These are phyloP conservation scores for Porogramme epimiltina DNA, from an alignment of 1,284 basidiomycete species.

Conservation along the genomic window DNA sequence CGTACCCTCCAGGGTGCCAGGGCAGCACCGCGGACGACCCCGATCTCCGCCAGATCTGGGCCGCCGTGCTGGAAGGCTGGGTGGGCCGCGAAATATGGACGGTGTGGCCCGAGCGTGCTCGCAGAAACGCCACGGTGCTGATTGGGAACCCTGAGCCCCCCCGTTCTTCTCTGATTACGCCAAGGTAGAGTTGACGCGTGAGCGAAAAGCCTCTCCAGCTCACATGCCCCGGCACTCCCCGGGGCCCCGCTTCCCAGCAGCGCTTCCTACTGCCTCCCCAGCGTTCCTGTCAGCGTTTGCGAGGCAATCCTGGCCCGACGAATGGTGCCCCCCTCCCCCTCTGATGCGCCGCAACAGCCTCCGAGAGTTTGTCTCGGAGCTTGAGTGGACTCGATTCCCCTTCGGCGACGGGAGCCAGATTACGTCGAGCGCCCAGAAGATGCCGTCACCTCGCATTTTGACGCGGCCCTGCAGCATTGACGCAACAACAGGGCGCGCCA, in stretches of 20 bases:
- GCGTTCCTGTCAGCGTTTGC: slow-evolving; percentile 9
- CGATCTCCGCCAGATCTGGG: slow-evolving; percentile 10
- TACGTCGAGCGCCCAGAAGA: neutral
- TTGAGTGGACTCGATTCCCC: slow-evolving; percentile 2
- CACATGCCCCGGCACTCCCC: slow-evolving; percentile 15
- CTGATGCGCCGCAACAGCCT: slow-evolving; percentile 8
- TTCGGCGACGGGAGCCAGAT: neutral
- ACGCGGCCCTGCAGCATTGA: too few species aligned
- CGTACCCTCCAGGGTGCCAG: slow-evolving; percentile 1
- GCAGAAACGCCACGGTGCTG: slow-evolving; percentile 19
- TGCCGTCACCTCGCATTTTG: too few species aligned
- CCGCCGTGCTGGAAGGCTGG: slow-evolving; percentile 1
- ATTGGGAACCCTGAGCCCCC: slow-evolving; percentile 16
- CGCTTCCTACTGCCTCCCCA: slow-evolving; percentile 21
- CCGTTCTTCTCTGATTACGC: slow-evolving; percentile 18
- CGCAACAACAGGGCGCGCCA: too few species aligned
- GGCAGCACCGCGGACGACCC: slow-evolving; percentile 1
- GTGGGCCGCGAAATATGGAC: neutral
- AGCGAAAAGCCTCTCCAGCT: slow-evolving; percentile 8
- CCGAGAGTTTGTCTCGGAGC: slow-evolving; percentile 3
- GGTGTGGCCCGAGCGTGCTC: neutral
- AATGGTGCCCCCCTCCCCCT: slow-evolving; percentile 1
- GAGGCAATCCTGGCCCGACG: slow-evolving; percentile 7
- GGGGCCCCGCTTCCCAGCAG: slow-evolving; percentile 8
- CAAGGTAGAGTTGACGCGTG: slow-evolving; percentile 4